Evolutionary conservation across 257 asterid genomes (phyloP).

Genomic region (Perilla frutescens): DNA sequence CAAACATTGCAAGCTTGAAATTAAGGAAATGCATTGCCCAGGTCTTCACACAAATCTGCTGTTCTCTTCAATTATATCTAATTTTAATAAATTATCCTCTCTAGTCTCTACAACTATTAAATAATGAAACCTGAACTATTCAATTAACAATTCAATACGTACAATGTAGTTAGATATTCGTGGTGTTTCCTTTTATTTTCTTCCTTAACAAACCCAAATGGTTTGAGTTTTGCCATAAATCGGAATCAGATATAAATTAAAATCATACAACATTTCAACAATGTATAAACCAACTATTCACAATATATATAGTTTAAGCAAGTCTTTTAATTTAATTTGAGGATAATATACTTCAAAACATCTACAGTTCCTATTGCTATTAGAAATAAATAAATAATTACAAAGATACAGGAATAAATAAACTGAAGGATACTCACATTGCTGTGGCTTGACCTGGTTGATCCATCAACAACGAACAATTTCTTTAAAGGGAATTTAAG

Average conservation of each 20-base stretch:
- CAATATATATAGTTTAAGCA: not conserved
- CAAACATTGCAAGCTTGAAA: constrained; percentile 17
- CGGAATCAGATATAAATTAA: not conserved
- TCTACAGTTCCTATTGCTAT: constrained; percentile 3
- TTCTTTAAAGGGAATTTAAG: constrained; percentile 90
- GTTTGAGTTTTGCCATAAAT: constrained; percentile 1
- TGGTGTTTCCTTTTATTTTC: constrained; percentile 12
- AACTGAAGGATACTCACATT: constrained; percentile 64
- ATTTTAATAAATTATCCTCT: constrained; percentile 4
- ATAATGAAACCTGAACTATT: not conserved
- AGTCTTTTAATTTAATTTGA: not conserved
- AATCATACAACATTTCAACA: constrained; percentile 16
- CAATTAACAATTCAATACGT: not conserved
- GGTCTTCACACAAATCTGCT: not conserved
- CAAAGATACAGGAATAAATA: not conserved
- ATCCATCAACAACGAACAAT: constrained; percentile 96
- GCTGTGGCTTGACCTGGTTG: constrained; percentile 99
- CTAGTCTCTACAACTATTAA: constrained; percentile 19
- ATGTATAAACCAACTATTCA: constrained; percentile 16
- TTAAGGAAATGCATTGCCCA: constrained; percentile 6
- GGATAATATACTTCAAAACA: constrained; percentile 17
- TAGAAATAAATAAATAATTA: constrained; percentile 6
- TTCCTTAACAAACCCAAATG: constrained; percentile 21
- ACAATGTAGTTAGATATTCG: not conserved
- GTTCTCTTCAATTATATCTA: constrained; percentile 12